Evolutionary conservation across 768 basidiomycete species (phyloP).

Genomic region (Tylopilus felleus): DNA sequence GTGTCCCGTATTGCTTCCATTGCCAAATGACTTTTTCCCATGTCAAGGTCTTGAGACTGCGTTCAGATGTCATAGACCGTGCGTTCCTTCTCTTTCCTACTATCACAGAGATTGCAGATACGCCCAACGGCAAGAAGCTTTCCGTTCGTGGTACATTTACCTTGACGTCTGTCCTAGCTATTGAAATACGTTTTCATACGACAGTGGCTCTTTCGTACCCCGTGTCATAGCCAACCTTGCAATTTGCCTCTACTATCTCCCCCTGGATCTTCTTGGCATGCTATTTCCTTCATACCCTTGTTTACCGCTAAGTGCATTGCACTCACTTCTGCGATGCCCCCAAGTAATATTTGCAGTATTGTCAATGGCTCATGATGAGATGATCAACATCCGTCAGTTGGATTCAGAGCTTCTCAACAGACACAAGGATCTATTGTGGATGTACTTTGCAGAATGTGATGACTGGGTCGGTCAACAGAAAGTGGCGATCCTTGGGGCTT

Average conservation of each 20-base stretch:
- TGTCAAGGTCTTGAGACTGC: slow-evolving; percentile 49
- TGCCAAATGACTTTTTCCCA: not conserved
- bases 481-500: slow-evolving; percentile 38
- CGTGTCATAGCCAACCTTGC: slow-evolving; percentile 45
- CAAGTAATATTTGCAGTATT: slow-evolving; percentile 35
- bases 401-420: slow-evolving; percentile 45
- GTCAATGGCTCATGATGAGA: slow-evolving; percentile 64
- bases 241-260: slow-evolving; percentile 33
- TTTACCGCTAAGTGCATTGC: slow-evolving; percentile 37
- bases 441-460: slow-evolving; percentile 63
- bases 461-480: slow-evolving; percentile 67
- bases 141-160: slow-evolving; percentile 42
- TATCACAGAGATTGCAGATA: slow-evolving; percentile 55
- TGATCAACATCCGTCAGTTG: slow-evolving; percentile 53
- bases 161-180: not conserved
- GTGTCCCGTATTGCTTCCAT: not conserved
- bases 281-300: slow-evolving; percentile 52
- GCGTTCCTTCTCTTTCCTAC: slow-evolving; percentile 71
- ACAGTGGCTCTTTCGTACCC: slow-evolving; percentile 51
- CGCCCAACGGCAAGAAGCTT: slow-evolving; percentile 60
- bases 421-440: slow-evolving; percentile 39
- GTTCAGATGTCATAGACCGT: slow-evolving; percentile 36
- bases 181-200: not conserved
- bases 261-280: slow-evolving; percentile 42
- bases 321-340: slow-evolving; percentile 49